Conservation (phyloP, 108 stramenopile genomes). For the Bacterosira constricta region DNA sequence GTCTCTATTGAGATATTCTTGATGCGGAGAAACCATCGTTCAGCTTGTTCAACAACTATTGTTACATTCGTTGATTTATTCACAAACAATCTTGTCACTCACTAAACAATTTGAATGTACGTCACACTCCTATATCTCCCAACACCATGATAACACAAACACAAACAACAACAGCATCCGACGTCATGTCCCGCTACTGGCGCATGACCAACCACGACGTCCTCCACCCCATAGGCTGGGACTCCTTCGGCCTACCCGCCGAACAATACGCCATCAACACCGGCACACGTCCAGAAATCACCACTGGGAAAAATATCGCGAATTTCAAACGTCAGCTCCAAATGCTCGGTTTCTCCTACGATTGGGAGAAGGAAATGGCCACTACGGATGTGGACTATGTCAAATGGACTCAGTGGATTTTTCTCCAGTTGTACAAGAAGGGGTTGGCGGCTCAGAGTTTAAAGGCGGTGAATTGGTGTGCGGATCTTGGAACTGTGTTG, state of each 20-base stretch:
- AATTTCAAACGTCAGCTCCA: constrained; percentile 95
- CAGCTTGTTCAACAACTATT: no score
- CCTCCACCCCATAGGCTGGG: constrained; percentile 99
- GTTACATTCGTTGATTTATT: no score
- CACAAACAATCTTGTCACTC: no score
- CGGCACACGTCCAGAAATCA: constrained; percentile 94
- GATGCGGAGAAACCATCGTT: no score
- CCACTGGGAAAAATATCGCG: constrained; percentile 93
- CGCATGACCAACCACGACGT: constrained; percentile 96
- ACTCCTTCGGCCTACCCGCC: constrained; percentile 99
- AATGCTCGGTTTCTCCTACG: constrained; percentile 96
- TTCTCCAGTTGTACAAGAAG: constrained; percentile 87
- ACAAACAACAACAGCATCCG: constrained; percentile 87
- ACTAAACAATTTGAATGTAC: no score
- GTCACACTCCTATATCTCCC: no score
- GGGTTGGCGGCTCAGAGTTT: constrained; percentile 91
- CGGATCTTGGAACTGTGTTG: constrained; percentile 95
- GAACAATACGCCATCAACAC: constrained; percentile 99
- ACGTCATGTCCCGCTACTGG: constrained; percentile 98
- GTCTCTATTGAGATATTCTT: no score
- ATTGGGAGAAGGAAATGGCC: constrained; percentile 97
- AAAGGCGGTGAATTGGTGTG: constrained; percentile 97
- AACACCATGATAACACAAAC: no score
- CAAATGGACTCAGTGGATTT: constrained; percentile 99
- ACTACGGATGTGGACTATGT: constrained; percentile 96